A percentile compares a stretch with the other conserved stretches of the same genome.
phyloP scores from a whole-genome alignment of 805 yeast species.

The Starmerella powellii region DNA sequence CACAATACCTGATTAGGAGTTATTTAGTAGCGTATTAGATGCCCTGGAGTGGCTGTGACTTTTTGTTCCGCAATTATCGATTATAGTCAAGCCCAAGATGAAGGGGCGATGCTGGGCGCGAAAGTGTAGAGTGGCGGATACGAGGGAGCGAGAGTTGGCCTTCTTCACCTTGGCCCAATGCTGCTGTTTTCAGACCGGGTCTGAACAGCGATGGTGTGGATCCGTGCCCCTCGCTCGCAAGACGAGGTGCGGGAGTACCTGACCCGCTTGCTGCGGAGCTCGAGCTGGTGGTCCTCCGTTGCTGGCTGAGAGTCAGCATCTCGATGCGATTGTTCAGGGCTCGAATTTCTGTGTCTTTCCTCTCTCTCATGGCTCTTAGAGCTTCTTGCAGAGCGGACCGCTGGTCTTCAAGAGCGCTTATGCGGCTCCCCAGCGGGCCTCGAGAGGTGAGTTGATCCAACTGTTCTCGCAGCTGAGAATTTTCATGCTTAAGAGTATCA shows the following conservation, averaged over 20 bases:
- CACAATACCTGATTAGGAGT: no score
- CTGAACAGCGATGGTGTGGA: no score
- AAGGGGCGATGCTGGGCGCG: slow-evolving; percentile 13
- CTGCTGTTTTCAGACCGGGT: no score
- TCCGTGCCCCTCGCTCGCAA: no score
- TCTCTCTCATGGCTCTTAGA: slow-evolving; percentile 31
- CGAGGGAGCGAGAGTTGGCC: slow-evolving; percentile 8
- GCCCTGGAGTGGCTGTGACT: no score
- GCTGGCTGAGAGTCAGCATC: slow-evolving; percentile 16
- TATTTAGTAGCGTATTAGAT: no score
- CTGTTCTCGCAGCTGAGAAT: slow-evolving; percentile 24
- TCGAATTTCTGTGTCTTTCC: slow-evolving; percentile 30
- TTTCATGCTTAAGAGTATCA: slow-evolving; percentile 27
- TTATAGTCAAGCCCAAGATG: slow-evolving; percentile 11
- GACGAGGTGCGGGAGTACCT: no score
- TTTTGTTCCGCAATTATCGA: background rate
- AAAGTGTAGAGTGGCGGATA: slow-evolving; percentile 5
- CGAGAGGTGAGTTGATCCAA: slow-evolving; percentile 26
- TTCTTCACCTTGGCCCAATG: background rate
- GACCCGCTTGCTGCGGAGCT: no score
- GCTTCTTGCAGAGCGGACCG: slow-evolving; percentile 33
- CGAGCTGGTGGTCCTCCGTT: slow-evolving; percentile 2
- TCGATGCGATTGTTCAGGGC: slow-evolving; percentile 25
- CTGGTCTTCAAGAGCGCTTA: slow-evolving; percentile 28
- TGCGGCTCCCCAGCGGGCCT: slow-evolving; percentile 30